phyloP scores from a whole-genome alignment of 192 early-diverging fungal genomes.

The Paraglomus brasilianum region DNA sequence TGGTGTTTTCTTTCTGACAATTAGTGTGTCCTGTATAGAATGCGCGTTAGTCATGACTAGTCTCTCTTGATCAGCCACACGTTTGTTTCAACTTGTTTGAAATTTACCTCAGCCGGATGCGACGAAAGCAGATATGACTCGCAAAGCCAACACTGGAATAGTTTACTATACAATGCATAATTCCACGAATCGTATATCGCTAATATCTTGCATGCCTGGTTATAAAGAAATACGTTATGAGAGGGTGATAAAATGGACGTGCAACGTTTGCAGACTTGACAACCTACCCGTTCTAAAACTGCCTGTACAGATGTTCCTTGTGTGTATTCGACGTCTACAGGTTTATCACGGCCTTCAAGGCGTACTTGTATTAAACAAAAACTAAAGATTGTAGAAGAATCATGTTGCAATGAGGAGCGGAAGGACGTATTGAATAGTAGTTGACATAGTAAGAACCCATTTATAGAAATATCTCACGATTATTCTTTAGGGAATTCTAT shows the following conservation, averaged over 20 bases:
- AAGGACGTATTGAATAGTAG: no score
- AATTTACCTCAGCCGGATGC: slow-evolving; percentile 21
- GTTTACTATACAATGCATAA: slow-evolving; percentile 28
- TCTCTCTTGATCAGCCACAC: neutral
- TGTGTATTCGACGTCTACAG: slow-evolving; percentile 26
- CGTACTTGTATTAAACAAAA: slow-evolving; percentile 25
- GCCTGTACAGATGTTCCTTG: slow-evolving; percentile 33
- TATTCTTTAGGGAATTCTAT: no score
- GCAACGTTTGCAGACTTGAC: no score
- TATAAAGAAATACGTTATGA: no score
- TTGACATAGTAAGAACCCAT: no score
- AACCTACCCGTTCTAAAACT: slow-evolving; percentile 15
- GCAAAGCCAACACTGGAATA: slow-evolving; percentile 29
- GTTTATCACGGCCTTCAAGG: slow-evolving; percentile 28
- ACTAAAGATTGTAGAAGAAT: no score
- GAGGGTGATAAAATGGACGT: no score
- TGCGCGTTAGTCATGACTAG: no score
- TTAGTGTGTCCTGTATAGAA: slow-evolving; percentile 22
- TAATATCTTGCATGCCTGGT: slow-evolving; percentile 26
- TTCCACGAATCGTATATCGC: slow-evolving; percentile 31
- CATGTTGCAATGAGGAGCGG: no score
- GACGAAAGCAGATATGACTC: slow-evolving; percentile 30
- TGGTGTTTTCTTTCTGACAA: slow-evolving; percentile 33
- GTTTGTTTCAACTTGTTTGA: neutral
- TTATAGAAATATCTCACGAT: no score